A percentile compares a stretch with the other conserved stretches of the same genome.
phyloP scores from a whole-genome alignment of 805 yeast genomes.

The Ogataea ganodermae region DNA sequence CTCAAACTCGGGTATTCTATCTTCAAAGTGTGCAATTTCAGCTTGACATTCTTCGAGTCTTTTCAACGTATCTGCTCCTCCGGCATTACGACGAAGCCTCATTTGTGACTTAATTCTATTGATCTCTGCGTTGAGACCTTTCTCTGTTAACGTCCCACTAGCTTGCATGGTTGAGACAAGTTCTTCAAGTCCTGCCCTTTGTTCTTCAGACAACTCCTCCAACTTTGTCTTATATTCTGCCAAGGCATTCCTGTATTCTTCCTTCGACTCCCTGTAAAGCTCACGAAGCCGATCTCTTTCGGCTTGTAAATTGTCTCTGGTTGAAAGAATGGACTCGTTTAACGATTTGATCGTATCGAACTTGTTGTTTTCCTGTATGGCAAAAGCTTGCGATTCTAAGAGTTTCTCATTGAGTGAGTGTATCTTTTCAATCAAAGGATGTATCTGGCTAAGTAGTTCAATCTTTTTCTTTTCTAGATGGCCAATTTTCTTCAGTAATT shows the following conservation, averaged over 20 bases:
- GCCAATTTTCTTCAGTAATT: constrained; percentile 19
- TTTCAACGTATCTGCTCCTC: constrained; percentile 31
- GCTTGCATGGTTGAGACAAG: constrained; percentile 37
- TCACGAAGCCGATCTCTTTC: constrained; percentile 17
- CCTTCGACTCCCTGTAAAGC: constrained; percentile 23
- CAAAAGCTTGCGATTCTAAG: constrained; percentile 22
- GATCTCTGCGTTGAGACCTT: constrained; percentile 40
- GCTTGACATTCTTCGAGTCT: constrained; percentile 41
- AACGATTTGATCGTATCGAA: constrained; percentile 24
- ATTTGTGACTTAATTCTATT: constrained; percentile 45
- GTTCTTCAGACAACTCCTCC: constrained; percentile 40
- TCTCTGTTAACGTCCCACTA: constrained; percentile 38
- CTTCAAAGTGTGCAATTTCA: constrained; percentile 40
- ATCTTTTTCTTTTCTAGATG: constrained; percentile 15
- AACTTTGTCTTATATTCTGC: constrained; percentile 39
- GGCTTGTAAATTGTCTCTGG: constrained; percentile 28
- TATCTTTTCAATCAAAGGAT: constrained; percentile 23
- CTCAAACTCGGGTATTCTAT: constrained; percentile 40
- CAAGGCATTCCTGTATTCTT: constrained; percentile 21
- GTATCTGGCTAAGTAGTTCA: constrained; percentile 11
- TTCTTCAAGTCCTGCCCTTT: constrained; percentile 43
- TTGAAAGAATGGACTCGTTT: constrained; percentile 33
- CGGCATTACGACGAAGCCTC: constrained; percentile 28
- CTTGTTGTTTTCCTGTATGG: constrained; percentile 44
- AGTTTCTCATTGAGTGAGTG: constrained; percentile 31